Base-by-base conservation (phyloP, 768 basidiomycete genomes). In the Amanita muscaria region DNA sequence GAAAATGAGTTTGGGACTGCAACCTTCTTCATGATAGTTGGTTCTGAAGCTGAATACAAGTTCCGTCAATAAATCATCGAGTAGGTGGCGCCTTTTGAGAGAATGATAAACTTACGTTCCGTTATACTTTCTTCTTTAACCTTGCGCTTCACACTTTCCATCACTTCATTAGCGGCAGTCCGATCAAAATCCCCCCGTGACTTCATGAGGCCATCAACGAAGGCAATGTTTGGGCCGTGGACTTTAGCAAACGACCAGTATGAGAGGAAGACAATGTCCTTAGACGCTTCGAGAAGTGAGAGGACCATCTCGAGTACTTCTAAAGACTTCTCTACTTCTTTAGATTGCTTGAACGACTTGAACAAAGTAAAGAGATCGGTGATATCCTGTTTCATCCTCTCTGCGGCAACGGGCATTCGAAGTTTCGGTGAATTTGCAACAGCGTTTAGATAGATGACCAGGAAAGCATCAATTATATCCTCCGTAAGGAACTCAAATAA, bases 201-300 rank as follows among this genome's bases (percentile, higher is more conserved):
- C 59, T 82, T 88, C 75, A 98, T 84, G 36, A 99, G 57, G 7
- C 82, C 78, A 59, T 98, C 94, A 23, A 96, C 84, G 56, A 96
- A 98, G 2, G 80, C 72, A 32, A 96, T 72, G 53, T 93, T 92
- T 19, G 94, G 91, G 4, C 96, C 96, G 61, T 94, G 86, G 18
- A 84, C 80, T 56, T 88, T 88, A 14, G 92, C 93, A 61, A 99
- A 98, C 3, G 78, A 70, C 83, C 88, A 96, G 63, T 86, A 96
- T 9, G 92, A 92, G 44, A 98, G 66, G 70, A 94, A 94, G 2
- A 83, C 82, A 63, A 97, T 77, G 49, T 85, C 84, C 65, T 85
- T 85, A 32, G 85, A 88, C 1, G 93, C 88, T 48, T 88, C 83
- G 25, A 96, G 66, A 58, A 97, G 73, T 3, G 80, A 72, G 18